Percentiles rank a stretch among this genome's conserved stretches.
Evolutionary conservation across 2,329 filamentous ascomycete species (phyloP).

Genomic region (Calonectria multiphialidica): DNA sequence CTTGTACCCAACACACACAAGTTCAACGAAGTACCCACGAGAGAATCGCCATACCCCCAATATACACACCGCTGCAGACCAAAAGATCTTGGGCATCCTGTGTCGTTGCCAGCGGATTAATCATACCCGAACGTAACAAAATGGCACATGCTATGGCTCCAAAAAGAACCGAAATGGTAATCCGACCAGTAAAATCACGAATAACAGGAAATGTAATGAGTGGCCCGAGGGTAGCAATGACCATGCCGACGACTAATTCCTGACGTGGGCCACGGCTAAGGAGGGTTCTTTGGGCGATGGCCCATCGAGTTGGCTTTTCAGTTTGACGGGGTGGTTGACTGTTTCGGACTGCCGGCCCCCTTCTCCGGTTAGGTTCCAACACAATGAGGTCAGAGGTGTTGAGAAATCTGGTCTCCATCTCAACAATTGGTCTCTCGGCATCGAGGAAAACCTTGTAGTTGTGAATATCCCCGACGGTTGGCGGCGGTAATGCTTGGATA

Average conservation of each 20-base stretch:
- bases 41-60: constrained; percentile 51
- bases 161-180: constrained; percentile 68
- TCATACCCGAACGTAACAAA: constrained; percentile 43
- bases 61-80: constrained; percentile 48
- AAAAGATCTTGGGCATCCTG: constrained; percentile 37
- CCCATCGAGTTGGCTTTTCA: background rate
- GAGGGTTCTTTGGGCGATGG: background rate
- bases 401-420: constrained; percentile 72
- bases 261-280: constrained; percentile 6
- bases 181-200: constrained; percentile 66
- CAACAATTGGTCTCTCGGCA: constrained; percentile 65
- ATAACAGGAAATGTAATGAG: constrained; percentile 70
- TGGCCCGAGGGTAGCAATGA: constrained; percentile 62
- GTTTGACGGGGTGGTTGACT: constrained; percentile 23
- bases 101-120: constrained; percentile 27
- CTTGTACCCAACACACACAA: background rate
- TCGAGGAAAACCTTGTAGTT: constrained; percentile 67
- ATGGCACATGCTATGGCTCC: constrained; percentile 56
- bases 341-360: constrained; percentile 17
- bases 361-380: constrained; percentile 24
- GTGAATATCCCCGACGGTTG: constrained; percentile 60
- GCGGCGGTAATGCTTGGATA: constrained; percentile 62
- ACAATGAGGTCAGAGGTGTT: constrained; percentile 64
- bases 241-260: constrained; percentile 33
- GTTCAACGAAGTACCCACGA: constrained; percentile 28